Evolutionary conservation across 139 green algal genomes (phyloP).

Genomic region (Astrephomene gubernaculifera): DNA sequence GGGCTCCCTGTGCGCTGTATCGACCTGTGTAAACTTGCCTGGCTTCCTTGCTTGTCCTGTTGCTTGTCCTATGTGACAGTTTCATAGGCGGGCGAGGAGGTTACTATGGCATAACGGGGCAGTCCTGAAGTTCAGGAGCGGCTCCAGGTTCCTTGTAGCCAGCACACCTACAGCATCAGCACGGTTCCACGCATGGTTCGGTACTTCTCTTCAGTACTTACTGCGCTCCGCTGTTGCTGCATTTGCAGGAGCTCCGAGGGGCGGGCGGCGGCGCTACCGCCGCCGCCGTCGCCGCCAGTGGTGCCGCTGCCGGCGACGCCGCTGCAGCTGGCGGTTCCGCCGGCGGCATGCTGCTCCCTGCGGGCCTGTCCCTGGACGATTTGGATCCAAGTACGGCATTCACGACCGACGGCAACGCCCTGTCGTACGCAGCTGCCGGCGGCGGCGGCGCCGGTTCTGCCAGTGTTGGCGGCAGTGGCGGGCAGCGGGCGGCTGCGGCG

Average conservation of each 20-base stretch:
- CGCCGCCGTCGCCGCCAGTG: not conserved
- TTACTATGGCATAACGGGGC: too few relatives aligned
- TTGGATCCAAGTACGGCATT: constrained; percentile 6
- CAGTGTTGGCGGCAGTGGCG: not conserved
- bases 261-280: not conserved
- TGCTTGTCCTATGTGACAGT: not conserved
- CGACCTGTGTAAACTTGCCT: not conserved
- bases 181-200: not conserved
- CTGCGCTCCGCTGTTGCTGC: not conserved
- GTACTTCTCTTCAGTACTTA: not conserved
- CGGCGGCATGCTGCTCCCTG: not conserved
- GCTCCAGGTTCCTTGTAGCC: too few relatives aligned
- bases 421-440: not conserved
- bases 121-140: too few relatives aligned
- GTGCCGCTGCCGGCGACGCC: not conserved
- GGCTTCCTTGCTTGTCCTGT: not conserved
- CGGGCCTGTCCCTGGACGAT: constrained; percentile 1
- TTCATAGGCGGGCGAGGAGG: too few relatives aligned
- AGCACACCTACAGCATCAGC: too few relatives aligned
- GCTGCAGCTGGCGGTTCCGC: not conserved
- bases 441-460: not conserved
- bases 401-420: not conserved
- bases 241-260: constrained; percentile 1
- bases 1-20: not conserved
- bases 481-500: not conserved